Evolutionary conservation across 768 basidiomycete genomes (phyloP).

Genomic region (Kwoniella sp.): DNA sequence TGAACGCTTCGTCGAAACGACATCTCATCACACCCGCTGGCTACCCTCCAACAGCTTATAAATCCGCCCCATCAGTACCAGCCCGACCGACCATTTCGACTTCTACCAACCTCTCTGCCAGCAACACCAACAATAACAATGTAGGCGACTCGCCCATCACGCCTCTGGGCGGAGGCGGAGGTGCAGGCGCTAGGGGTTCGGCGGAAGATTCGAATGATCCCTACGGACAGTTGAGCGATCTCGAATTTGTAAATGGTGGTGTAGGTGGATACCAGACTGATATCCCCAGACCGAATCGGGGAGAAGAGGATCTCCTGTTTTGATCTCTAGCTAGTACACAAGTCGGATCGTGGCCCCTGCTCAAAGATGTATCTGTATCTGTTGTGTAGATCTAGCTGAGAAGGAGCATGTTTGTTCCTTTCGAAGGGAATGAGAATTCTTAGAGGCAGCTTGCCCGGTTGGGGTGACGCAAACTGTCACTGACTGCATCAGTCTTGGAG

Average conservation of each 20-base stretch:
- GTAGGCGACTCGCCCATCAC: slow-evolving; percentile 12
- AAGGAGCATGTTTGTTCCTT: too few species aligned
- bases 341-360: too few species aligned
- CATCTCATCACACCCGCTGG: slow-evolving; percentile 49
- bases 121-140: slow-evolving; percentile 15
- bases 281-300: slow-evolving; percentile 67
- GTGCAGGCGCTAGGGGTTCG: not conserved
- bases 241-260: slow-evolving; percentile 42
- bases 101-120: slow-evolving; percentile 30
- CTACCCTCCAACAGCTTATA: not conserved
- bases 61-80: slow-evolving; percentile 6
- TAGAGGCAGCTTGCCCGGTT: too few species aligned
- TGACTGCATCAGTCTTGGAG: too few species aligned
- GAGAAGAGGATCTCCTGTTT: slow-evolving; percentile 72
- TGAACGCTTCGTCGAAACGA: slow-evolving; percentile 74
- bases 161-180: slow-evolving; percentile 3
- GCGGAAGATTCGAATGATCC: slow-evolving; percentile 62
- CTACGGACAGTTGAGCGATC: slow-evolving; percentile 74
- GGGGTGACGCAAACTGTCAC: too few species aligned
- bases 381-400: too few species aligned
- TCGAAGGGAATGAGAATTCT: too few species aligned
- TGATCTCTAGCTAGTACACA: slow-evolving; percentile 25
- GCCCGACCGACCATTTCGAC: slow-evolving; percentile 8
- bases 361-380: too few species aligned
- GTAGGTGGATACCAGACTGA: slow-evolving; percentile 63